A percentile compares a stretch with the other conserved stretches of the same genome.
phyloP scores from a whole-genome alignment of 306 rosid species.

The Lablab purpureus region DNA sequence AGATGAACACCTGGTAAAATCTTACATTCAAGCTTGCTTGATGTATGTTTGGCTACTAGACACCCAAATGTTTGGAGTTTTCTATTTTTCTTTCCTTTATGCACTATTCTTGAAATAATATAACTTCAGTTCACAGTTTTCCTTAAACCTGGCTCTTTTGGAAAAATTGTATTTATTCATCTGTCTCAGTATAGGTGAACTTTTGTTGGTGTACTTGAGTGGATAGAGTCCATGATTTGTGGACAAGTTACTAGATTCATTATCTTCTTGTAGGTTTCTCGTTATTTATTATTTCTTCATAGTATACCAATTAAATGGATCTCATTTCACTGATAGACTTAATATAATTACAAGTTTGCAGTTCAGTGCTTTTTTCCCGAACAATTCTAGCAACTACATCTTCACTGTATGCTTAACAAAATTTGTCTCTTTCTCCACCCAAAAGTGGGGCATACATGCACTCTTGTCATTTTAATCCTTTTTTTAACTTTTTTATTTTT shows the following conservation, averaged over 20 bases:
- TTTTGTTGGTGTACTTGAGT: not conserved
- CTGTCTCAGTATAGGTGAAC: not conserved
- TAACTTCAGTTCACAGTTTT: slow-evolving; percentile 10
- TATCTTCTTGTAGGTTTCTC: not conserved
- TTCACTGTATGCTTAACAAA: not conserved
- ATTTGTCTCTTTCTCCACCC: not conserved
- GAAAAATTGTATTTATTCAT: not conserved
- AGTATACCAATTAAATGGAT: not conserved
- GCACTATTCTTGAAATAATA: slow-evolving; percentile 37
- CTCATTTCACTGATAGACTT: not conserved
- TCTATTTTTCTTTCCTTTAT: slow-evolving; percentile 21
- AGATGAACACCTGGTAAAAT: slow-evolving; percentile 9
- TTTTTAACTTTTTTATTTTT: too few species aligned
- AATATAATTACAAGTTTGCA: not conserved
- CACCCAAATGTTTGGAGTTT: not conserved
- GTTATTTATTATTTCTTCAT: not conserved
- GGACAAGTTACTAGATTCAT: not conserved
- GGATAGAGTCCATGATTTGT: not conserved
- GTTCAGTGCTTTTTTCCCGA: not conserved
- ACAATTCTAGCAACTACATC: not conserved
- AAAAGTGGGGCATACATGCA: not conserved
- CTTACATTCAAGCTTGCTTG: slow-evolving; percentile 27
- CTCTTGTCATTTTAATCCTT: not conserved
- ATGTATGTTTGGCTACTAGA: slow-evolving; percentile 36
- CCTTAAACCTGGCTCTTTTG: not conserved